Conservation (phyloP, 2,329 filamentous ascomycete genomes). For the Claviceps fusiformis region DNA sequence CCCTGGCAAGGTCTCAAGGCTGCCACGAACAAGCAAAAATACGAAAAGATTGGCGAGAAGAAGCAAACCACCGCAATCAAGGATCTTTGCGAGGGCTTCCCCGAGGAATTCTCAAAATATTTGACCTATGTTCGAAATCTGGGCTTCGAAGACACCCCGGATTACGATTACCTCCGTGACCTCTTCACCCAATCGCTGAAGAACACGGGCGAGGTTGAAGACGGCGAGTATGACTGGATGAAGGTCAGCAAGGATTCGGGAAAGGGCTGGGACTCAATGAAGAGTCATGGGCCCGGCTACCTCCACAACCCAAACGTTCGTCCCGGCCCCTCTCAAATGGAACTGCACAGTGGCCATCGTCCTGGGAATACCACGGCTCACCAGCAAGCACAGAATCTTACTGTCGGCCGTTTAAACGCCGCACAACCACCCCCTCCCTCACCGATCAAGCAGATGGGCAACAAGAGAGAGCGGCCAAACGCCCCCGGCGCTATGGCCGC, state of each 20-base stretch:
- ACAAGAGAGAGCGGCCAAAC: slow-evolving; percentile 64
- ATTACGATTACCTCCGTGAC: slow-evolving; percentile 95
- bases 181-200: slow-evolving; percentile 94
- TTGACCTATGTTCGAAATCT: slow-evolving; percentile 94
- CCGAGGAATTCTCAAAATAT: slow-evolving; percentile 96
- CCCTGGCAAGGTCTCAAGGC: slow-evolving; percentile 64
- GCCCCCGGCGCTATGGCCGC: slow-evolving; percentile 57
- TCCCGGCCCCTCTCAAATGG: slow-evolving; percentile 72
- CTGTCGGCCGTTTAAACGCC: slow-evolving; percentile 84
- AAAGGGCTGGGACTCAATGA: slow-evolving; percentile 71
- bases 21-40: slow-evolving; percentile 85
- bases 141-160: slow-evolving; percentile 94
- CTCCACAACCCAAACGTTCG: slow-evolving; percentile 66
- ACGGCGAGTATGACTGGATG: slow-evolving; percentile 99
- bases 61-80: slow-evolving; percentile 97
- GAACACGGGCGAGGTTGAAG: slow-evolving; percentile 86
- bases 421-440: slow-evolving; percentile 80
- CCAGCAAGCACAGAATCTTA: slow-evolving; percentile 51
- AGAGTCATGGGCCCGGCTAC: slow-evolving; percentile 48
- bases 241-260: slow-evolving; percentile 73
- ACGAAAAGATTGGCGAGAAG: slow-evolving; percentile 99
- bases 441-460: slow-evolving; percentile 69
- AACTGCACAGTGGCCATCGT: slow-evolving; percentile 63
- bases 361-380: slow-evolving; percentile 52
- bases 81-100: slow-evolving; percentile 91